These are phyloP conservation scores for Aspergillus taichungensis DNA, from an alignment of 495 filamentous ascomycete genomes.

Conservation along the genomic window DNA sequence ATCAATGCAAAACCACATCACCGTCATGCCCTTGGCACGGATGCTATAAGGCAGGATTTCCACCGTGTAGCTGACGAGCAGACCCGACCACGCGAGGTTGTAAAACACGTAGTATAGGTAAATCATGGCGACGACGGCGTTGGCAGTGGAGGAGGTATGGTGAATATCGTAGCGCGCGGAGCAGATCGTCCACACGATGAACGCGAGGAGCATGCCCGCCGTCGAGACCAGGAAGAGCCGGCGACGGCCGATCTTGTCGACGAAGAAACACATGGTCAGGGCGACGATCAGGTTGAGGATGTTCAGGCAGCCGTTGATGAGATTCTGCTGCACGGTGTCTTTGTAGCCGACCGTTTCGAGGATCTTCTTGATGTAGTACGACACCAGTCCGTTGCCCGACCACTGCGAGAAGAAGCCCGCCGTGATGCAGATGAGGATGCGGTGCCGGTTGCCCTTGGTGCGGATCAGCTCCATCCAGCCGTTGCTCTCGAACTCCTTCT, in stretches of 20 bases:
- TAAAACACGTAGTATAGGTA: slow-evolving; percentile 52
- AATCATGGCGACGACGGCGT: slow-evolving; percentile 49
- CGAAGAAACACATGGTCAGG: slow-evolving; percentile 44
- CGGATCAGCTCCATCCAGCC: slow-evolving; percentile 49
- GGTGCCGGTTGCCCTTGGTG: slow-evolving; percentile 61
- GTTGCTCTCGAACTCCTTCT: slow-evolving; percentile 25
- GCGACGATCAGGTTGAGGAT: slow-evolving; percentile 42
- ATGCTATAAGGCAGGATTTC: slow-evolving; percentile 62
- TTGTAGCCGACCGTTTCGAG: slow-evolving; percentile 49
- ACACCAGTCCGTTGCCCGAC: slow-evolving; percentile 60
- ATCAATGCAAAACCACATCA: slow-evolving; percentile 54
- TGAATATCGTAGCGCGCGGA: slow-evolving; percentile 45
- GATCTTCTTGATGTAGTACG: slow-evolving; percentile 50
- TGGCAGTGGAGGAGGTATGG: slow-evolving; percentile 32
- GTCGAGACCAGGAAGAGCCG: slow-evolving; percentile 50
- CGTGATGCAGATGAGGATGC: slow-evolving; percentile 47
- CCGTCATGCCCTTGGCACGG: slow-evolving; percentile 62
- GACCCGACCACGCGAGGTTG: slow-evolving; percentile 51
- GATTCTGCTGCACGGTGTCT: slow-evolving; percentile 37
- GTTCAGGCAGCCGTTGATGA: slow-evolving; percentile 23
- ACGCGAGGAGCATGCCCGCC: slow-evolving; percentile 50
- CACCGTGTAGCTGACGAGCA: slow-evolving; percentile 56
- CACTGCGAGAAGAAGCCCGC: slow-evolving; percentile 54
- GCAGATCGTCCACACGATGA: slow-evolving; percentile 50
- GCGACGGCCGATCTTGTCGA: slow-evolving; percentile 53